Conservation (phyloP, 768 basidiomycete genomes). For the Boletus subparvulus region DNA sequence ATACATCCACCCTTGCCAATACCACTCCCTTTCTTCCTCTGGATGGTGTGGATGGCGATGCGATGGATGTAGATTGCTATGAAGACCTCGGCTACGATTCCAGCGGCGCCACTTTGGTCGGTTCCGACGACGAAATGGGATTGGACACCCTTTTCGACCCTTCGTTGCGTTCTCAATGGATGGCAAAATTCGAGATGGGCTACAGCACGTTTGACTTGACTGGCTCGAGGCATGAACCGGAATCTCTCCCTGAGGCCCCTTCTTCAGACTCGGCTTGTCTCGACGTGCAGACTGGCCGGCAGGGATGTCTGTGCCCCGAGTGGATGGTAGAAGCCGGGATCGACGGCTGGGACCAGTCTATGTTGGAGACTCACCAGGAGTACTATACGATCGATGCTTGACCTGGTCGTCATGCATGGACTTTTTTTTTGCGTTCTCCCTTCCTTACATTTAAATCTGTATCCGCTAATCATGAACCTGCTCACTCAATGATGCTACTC, state of each 20-base stretch:
- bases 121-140: constrained; percentile 4
- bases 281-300: background rate
- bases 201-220: constrained; percentile 1
- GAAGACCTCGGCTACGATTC: background rate
- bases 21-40: background rate
- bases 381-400: background rate
- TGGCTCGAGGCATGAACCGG: background rate
- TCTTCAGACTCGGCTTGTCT: background rate
- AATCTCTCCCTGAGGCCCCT: background rate
- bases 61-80: background rate
- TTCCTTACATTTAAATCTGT: no score
- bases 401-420: background rate
- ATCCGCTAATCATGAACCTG: no score
- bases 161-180: constrained; percentile 8
- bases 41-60: background rate
- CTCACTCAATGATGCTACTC: no score
- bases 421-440: background rate
- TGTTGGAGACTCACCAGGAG: background rate
- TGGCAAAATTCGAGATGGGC: constrained; percentile 12
- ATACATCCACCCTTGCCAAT: background rate
- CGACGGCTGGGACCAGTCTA: constrained; percentile 15
- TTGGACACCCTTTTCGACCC: constrained; percentile 7
- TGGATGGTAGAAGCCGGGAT: constrained; percentile 20
- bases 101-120: background rate
- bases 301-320: constrained; percentile 24